Base-by-base conservation (phyloP, 2,329 filamentous ascomycete genomes). In the Zymoseptoria brevis region DNA sequence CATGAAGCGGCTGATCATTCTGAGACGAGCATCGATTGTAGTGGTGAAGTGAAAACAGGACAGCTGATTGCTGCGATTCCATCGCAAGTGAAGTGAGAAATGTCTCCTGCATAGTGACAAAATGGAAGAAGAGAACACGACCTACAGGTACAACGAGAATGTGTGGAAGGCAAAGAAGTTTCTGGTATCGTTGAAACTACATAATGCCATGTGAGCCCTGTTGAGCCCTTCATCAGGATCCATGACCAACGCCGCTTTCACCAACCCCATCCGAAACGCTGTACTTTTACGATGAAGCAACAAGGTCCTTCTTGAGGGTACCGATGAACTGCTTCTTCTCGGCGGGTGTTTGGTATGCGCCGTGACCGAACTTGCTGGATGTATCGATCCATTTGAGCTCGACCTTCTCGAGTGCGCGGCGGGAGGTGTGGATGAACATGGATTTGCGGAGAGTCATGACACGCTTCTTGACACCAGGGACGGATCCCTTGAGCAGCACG, bases 301-400 rank as follows among this genome's bases (percentile, higher is more conserved):
- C 77, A 71, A 88, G 79, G 74, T 99, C 94, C 90, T 97, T 99
- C 91, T 99, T 99, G 89, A 99, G 90, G 61, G 91, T 95, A 83
- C 94, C 94, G 81, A 96, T 79, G 85, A 90, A 94, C 78, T 90
- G 87, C 83, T 89, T 90, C 91, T 99, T 99, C 89, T 99, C 94
- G 76, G 89, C 88, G 69, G 88, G 83, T 67, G 94, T 99, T 85
- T 99, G 94, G 90, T 96, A 99, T 75, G 91, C 93, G 87, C 94
- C 94, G 84, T 99, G 94, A 81, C 94, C 94, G 80, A 99, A 99
- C 86, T 99, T 96, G 83, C 92, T 96, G 65, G 92, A 96, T 73
- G 94, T 99, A 76, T 99, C 94, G 88, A 99, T 99, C 94, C 94
- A 99, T 83, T 99, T 99, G 83, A 99, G 89, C 76, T 93, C 90